Base-by-base conservation (phyloP, 805 yeast genomes). In the Candida ulmi region DNA sequence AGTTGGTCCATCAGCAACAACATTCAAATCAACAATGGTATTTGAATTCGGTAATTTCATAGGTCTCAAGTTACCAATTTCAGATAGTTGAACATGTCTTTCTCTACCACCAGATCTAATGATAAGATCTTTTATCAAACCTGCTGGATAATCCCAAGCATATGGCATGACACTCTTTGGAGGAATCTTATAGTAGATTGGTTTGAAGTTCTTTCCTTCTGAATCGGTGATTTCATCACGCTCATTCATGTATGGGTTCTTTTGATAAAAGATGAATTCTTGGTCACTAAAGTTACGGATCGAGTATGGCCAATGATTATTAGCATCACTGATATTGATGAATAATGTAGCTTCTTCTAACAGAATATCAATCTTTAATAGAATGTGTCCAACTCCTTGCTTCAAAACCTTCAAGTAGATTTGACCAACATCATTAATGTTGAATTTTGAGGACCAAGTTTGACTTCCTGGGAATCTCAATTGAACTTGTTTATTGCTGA, bases 141-240 rank as follows among this genome's bases (percentile, higher is more conserved):
- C 97, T 38, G 95, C 88, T 1, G 99, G 99, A 62, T 76, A 93
- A 58, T 93, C 99, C 90, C 96, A 93, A 0, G 99, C 87, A 59
- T 93, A 93, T 0, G 98, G 96, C 98, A 93, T 93, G 2, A 88
- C 95, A 62, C 96, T 85, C 53, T 78, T 78, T 1, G 95, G 79
- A 0, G 98, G 97, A 11, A 95, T 71, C 34, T 77, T 74, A 58
- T 91, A 93, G 52, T 72, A 78, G 11, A 88, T 71, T 0, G 97
- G 96, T 45, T 77, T 80, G 62, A 83, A 90, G 11, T 73, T 71
- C 3, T 69, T 66, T 1, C 73, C 79, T 2, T 65, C 56, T 21
- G 65, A 71, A 3, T 68, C 69, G 11, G 69, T 61, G 38, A 72
- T 72, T 16, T 79, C 82, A 38, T 85, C 87, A 42, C 76, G 81